phyloP scores from a whole-genome alignment of 129 eudicot species.

The carrot (Daucus carota) region DNA sequence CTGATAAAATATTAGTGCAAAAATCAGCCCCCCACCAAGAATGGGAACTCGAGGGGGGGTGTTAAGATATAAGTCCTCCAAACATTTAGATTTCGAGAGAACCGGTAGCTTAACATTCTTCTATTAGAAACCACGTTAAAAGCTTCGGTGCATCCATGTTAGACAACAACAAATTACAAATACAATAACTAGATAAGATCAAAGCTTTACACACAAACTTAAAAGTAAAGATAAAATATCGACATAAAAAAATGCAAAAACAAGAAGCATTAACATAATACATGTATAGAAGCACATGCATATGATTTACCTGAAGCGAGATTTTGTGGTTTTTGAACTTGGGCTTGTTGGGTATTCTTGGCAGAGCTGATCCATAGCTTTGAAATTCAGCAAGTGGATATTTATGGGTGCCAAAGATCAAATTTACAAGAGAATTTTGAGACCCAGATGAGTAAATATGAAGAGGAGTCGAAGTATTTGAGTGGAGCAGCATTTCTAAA shows the following conservation, averaged over 20 bases:
- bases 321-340: background rate
- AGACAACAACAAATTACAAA: background rate
- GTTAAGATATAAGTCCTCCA: too few relatives aligned
- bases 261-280: background rate
- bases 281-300: background rate
- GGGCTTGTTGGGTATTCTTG: constrained; percentile 8
- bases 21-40: too few relatives aligned
- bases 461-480: background rate
- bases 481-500: constrained; percentile 8
- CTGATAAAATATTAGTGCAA: too few relatives aligned
- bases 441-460: background rate
- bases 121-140: background rate
- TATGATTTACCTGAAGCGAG: background rate
- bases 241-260: background rate
- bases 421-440: background rate
- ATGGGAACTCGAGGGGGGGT: too few relatives aligned
- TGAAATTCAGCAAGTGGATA: background rate
- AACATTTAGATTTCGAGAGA: too few relatives aligned
- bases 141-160: background rate
- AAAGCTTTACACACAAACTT: background rate
- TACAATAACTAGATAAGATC: background rate
- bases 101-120: too few relatives aligned
- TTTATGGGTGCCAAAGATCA: background rate
- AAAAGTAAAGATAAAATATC: background rate
- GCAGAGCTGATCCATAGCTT: constrained; percentile 1